Evolutionary conservation across 306 rosid species (phyloP).

Genomic region (Glycine tomentella): DNA sequence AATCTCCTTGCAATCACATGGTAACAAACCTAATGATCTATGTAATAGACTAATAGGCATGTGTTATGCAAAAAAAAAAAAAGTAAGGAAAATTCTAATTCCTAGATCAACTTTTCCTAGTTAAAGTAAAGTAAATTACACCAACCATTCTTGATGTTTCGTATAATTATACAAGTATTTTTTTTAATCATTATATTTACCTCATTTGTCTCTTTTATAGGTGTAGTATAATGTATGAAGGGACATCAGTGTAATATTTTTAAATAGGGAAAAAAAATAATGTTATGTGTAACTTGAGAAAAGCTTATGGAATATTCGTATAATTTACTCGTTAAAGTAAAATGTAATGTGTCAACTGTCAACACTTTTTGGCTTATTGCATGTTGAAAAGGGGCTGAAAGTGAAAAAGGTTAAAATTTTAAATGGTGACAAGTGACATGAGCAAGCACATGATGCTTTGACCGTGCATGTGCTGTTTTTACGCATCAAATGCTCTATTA

Average conservation of each 20-base stretch:
- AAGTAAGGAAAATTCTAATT: background rate
- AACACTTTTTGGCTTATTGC: background rate
- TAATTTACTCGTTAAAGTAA: background rate
- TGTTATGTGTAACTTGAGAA: too few species aligned
- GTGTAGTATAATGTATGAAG: too few species aligned
- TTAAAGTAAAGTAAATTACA: background rate
- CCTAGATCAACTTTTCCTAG: slow-evolving; percentile 12
- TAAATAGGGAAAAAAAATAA: too few species aligned
- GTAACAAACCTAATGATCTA: slow-evolving; percentile 28
- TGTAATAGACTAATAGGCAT: background rate
- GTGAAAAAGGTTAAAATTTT: slow-evolving; percentile 6
- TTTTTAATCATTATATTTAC: too few species aligned
- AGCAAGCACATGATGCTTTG: slow-evolving; percentile 49
- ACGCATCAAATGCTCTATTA: slow-evolving; percentile 7
- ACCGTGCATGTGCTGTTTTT: slow-evolving; percentile 51
- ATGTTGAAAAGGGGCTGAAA: slow-evolving; percentile 3
- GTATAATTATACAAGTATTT: too few species aligned
- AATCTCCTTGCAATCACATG: slow-evolving; percentile 42
- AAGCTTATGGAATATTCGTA: too few species aligned
- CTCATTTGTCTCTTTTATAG: too few species aligned
- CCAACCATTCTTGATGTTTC: too few species aligned
- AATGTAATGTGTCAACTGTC: background rate
- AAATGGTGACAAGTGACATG: slow-evolving; percentile 40
- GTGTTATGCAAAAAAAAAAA: slow-evolving; percentile 13
- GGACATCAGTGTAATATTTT: too few species aligned